phyloP scores from a whole-genome alignment of 192 early-diverging fungal species.

The Pilobolus umbonatus region DNA sequence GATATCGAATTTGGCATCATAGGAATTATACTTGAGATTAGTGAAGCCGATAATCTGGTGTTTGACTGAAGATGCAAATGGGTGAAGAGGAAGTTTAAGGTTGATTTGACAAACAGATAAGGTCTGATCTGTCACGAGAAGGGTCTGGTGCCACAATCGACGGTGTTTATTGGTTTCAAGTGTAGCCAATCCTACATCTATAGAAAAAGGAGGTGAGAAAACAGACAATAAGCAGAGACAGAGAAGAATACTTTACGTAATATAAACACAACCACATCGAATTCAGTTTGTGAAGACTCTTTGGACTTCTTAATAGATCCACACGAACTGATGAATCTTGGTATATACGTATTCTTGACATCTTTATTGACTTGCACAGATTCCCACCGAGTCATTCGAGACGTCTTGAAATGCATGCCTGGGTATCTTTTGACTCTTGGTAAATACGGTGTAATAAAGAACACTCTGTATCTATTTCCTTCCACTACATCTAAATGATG shows the following conservation, averaged over 20 bases:
- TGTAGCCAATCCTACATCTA: constrained; percentile 1
- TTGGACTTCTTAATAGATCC: constrained; percentile 17
- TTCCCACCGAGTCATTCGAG: constrained; percentile 19
- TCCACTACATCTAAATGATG: constrained; percentile 39
- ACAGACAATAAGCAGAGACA: background rate
- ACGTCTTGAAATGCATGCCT: constrained; percentile 3
- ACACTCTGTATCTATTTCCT: constrained; percentile 51
- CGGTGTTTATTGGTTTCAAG: constrained; percentile 5
- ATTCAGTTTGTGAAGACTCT: constrained; percentile 26
- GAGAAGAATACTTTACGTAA: constrained; percentile 25
- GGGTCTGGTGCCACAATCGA: constrained; percentile 5
- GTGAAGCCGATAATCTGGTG: constrained; percentile 15
- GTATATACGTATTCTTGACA: background rate
- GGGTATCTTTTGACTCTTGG: constrained; percentile 7
- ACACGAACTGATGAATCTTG: constrained; percentile 11
- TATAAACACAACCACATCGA: constrained; percentile 44
- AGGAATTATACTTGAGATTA: constrained; percentile 20
- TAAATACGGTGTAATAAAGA: constrained; percentile 17
- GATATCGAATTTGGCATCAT: constrained; percentile 29
- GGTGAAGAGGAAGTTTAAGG: background rate
- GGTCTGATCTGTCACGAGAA: constrained; percentile 23
- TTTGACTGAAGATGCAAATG: background rate
- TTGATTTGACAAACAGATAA: constrained; percentile 20
- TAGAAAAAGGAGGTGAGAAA: background rate
- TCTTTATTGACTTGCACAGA: background rate